These are phyloP conservation scores for Marasmius tenuissimus DNA, from an alignment of 1,284 basidiomycete genomes.

Conservation along the genomic window DNA sequence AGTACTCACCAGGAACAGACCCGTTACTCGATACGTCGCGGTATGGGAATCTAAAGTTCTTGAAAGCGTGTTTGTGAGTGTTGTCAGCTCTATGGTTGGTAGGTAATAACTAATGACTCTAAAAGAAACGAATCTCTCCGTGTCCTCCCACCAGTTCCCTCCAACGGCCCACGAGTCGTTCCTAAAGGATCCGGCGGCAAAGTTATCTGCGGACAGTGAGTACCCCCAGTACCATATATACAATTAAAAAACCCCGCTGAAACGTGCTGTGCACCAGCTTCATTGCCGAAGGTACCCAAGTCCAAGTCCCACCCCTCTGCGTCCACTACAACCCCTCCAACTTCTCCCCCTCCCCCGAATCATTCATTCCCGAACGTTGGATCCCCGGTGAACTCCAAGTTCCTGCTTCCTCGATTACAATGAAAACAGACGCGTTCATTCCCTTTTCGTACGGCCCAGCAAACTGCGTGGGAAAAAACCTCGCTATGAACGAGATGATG, in stretches of 20 bases:
- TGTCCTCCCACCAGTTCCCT: conserved; percentile 33
- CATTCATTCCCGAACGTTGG: conserved; percentile 22
- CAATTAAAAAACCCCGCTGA: no score
- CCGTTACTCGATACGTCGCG: background rate
- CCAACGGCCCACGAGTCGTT: conserved; percentile 29
- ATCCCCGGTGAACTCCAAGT: no score
- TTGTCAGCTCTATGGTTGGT: conserved; percentile 24
- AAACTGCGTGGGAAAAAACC: conserved; percentile 23
- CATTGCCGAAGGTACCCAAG: background rate
- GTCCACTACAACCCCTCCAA: background rate
- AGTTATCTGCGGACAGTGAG: conserved; percentile 30
- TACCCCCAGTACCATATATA: no score
- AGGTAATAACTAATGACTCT: no score
- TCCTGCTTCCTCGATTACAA: no score
- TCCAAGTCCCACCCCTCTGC: background rate
- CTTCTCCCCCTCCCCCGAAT: background rate
- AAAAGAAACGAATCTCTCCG: conserved; percentile 41
- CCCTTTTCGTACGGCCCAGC: conserved; percentile 26
- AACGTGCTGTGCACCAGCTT: no score
- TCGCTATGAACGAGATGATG: conserved; percentile 16
- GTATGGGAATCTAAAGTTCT: conserved; percentile 26
- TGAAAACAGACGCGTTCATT: conserved; percentile 18
- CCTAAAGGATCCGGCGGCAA: conserved; percentile 23
- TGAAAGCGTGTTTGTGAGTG: conserved; percentile 38
- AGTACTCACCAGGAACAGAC: background rate